phyloP scores from a whole-genome alignment of 2,329 filamentous ascomycete genomes.

The Diplocarpon mali region DNA sequence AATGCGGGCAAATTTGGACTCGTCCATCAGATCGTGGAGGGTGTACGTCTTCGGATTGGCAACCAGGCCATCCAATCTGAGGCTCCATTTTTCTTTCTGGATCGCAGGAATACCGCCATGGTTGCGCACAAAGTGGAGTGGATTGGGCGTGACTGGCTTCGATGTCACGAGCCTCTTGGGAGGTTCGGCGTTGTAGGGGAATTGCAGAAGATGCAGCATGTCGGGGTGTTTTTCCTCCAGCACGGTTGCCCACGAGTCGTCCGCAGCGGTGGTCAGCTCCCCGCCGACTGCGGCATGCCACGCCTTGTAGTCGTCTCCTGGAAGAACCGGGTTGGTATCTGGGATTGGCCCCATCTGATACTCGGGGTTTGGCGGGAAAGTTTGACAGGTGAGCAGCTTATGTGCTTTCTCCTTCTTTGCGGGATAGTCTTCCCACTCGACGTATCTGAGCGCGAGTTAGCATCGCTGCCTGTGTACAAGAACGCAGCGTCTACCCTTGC shows the following conservation, averaged over 20 bases:
- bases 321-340: slow-evolving; percentile 44
- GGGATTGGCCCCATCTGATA: slow-evolving; percentile 46
- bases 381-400: slow-evolving; percentile 13
- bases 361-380: slow-evolving; percentile 32
- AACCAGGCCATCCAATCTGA: slow-evolving; percentile 50
- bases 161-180: slow-evolving; percentile 43
- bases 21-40: slow-evolving; percentile 48
- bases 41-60: slow-evolving; percentile 45
- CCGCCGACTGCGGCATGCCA: slow-evolving; percentile 45
- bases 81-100: slow-evolving; percentile 40
- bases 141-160: slow-evolving; percentile 47
- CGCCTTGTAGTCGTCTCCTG: slow-evolving; percentile 45
- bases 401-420: slow-evolving; percentile 42
- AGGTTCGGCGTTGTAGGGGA: slow-evolving; percentile 54
- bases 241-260: slow-evolving; percentile 46
- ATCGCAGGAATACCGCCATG: slow-evolving; percentile 62
- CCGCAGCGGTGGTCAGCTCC: slow-evolving; percentile 36
- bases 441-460: slow-evolving; percentile 31
- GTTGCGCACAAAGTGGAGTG: slow-evolving; percentile 57
- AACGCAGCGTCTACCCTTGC: slow-evolving; percentile 29
- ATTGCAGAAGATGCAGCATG: slow-evolving; percentile 51
- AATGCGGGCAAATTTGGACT: slow-evolving; percentile 46
- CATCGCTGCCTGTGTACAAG: background rate
- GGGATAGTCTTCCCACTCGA: slow-evolving; percentile 61
- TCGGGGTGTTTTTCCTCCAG: slow-evolving; percentile 45